Percentiles rank a stretch among this genome's conserved stretches.
These are phyloP conservation scores for Antrodiella citrinella DNA, from an alignment of 768 basidiomycete genomes.

Conservation along the genomic window DNA sequence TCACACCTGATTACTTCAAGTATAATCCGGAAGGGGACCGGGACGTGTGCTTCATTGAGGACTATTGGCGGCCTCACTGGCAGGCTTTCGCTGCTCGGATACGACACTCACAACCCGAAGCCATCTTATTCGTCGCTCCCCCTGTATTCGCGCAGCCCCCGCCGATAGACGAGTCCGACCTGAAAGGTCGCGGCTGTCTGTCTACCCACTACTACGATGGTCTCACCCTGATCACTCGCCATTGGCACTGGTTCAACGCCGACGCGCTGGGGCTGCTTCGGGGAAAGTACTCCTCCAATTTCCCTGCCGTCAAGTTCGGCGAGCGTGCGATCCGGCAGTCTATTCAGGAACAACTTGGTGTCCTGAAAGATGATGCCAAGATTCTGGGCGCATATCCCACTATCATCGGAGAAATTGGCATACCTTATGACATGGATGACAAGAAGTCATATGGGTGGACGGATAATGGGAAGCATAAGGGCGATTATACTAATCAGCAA, in stretches of 20 bases:
- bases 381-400: conserved; percentile 74
- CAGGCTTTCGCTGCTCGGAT: conserved; percentile 47
- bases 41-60: conserved; percentile 59
- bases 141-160: conserved; percentile 87
- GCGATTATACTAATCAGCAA: conserved; percentile 73
- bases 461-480: conserved; percentile 55
- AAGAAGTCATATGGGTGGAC: conserved; percentile 80
- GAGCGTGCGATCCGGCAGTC: conserved; percentile 73
- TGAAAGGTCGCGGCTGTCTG: conserved; percentile 62
- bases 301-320: conserved; percentile 78
- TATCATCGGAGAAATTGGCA: conserved; percentile 93
- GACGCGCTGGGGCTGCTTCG: conserved; percentile 90
- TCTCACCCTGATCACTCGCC: conserved; percentile 83
- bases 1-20: conserved; percentile 73
- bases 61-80: conserved; percentile 78
- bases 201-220: conserved; percentile 94
- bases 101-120: conserved; percentile 62
- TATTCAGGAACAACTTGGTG: conserved; percentile 74
- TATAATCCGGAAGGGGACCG: conserved; percentile 21
- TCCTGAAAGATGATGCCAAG: conserved; percentile 65
- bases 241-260: conserved; percentile 94
- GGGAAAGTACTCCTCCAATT: conserved; percentile 61
- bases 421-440: conserved; percentile 89
- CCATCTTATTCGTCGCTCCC: conserved; percentile 86
- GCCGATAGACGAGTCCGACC: conserved; percentile 39